These are phyloP conservation scores for Pichia sp. DNA, from an alignment of 1,139 yeast species.

Conservation along the genomic window DNA sequence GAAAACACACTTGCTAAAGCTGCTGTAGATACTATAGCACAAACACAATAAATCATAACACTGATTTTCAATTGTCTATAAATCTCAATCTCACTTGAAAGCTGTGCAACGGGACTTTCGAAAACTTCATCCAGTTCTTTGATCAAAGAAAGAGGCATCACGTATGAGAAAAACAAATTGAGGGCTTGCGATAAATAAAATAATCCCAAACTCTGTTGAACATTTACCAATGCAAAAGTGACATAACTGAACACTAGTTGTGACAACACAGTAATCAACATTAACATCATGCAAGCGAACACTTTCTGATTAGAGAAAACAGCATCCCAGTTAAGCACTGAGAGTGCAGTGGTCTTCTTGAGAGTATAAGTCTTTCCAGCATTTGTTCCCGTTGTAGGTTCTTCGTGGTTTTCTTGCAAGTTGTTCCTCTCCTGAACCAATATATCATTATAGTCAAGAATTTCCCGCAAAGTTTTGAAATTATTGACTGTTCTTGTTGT, in stretches of 20 bases:
- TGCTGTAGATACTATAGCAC: constrained; percentile 22
- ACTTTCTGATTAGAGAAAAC: constrained; percentile 29
- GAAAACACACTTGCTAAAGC: constrained; percentile 20
- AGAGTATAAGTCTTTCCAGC: constrained; percentile 12
- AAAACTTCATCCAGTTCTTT: constrained; percentile 24
- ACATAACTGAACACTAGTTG: constrained; percentile 41
- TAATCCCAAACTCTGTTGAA: constrained; percentile 40
- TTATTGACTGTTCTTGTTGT: constrained; percentile 14
- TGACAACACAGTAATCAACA: constrained; percentile 34
- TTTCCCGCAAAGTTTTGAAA: constrained; percentile 16
- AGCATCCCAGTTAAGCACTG: constrained; percentile 33
- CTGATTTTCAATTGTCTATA: constrained; percentile 23
- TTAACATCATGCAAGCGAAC: constrained; percentile 30
- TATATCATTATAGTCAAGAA: constrained; percentile 17
- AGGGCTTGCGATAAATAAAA: constrained; percentile 24
- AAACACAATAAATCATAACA: constrained; percentile 19
- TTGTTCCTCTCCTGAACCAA: neutral
- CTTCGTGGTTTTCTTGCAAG: neutral
- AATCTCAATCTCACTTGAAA: constrained; percentile 22
- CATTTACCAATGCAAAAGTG: constrained; percentile 42
- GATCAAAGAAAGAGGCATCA: constrained; percentile 25
- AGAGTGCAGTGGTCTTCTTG: constrained; percentile 16
- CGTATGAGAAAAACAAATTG: constrained; percentile 26
- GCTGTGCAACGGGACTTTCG: constrained; percentile 24
- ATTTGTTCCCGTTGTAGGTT: neutral